These are phyloP conservation scores for Pyricularia pennisetigena DNA, from an alignment of 2,329 filamentous ascomycete genomes.

Conservation along the genomic window DNA sequence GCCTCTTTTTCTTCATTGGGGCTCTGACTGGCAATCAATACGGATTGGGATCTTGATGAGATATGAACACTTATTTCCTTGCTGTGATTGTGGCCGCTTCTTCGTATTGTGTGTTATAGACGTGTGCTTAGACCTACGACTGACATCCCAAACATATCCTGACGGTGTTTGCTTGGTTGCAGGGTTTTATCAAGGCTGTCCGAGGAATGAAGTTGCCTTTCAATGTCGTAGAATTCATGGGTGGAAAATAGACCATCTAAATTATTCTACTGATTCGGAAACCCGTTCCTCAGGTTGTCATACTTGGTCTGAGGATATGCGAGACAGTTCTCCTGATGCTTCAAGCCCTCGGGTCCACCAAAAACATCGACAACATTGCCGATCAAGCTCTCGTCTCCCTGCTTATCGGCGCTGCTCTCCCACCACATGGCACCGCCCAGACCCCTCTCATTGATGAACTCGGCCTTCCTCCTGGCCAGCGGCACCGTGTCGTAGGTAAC, in stretches of 20 bases:
- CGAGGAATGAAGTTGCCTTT: too few species aligned
- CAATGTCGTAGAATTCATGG: not conserved
- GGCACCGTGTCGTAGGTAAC: slow-evolving; percentile 69
- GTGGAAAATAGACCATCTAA: not conserved
- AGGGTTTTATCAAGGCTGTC: too few species aligned
- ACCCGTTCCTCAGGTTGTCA: slow-evolving; percentile 55
- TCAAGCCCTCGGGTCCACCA: slow-evolving; percentile 40
- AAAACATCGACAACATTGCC: slow-evolving; percentile 49
- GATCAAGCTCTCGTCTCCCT: slow-evolving; percentile 58
- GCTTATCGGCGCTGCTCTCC: slow-evolving; percentile 75
- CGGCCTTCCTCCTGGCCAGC: slow-evolving; percentile 59
- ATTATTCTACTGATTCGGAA: slow-evolving; percentile 23
- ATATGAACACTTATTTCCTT: not conserved
- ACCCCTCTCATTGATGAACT: slow-evolving; percentile 54
- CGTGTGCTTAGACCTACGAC: not conserved
- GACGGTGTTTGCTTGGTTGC: too few species aligned
- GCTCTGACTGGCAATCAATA: slow-evolving; percentile 5
- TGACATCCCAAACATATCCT: too few species aligned
- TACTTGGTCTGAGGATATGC: slow-evolving; percentile 58
- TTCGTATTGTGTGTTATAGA: not conserved
- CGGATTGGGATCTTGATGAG: slow-evolving; percentile 5
- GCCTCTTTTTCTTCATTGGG: slow-evolving; percentile 9
- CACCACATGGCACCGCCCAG: slow-evolving; percentile 97
- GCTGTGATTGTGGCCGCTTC: not conserved
- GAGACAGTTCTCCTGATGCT: slow-evolving; percentile 48